Base-by-base conservation (phyloP, 2,329 filamentous ascomycete genomes). In the Xenosphaeropsis pyriputrescens region DNA sequence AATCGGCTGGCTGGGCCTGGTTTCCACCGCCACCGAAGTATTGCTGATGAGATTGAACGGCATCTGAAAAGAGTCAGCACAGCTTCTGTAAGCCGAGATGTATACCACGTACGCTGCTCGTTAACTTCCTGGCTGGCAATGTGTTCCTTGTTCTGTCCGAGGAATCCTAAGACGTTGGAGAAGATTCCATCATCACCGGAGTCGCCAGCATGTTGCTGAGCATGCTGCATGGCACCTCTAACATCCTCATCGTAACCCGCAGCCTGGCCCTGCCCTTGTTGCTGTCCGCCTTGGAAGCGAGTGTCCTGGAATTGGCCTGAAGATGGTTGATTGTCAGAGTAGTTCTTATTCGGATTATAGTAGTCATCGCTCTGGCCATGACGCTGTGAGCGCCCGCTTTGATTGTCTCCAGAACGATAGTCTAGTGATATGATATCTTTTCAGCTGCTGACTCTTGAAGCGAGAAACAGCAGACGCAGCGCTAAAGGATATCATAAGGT, bases 11-110 rank as follows among this genome's bases (percentile, higher is more conserved):
- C 47, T 60, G 57, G 44, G 60, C 55, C 26, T 63, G 57, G 45
- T 65, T 59, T 14, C 65, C 61, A 16, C 67, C 63, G 36, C 58
- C 58, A 26, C 69, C 71, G 54, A 86, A 93, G 51, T 79, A 73
- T 41, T 80, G 69, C 61, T 86, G 70, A 63, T 95, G 85, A 47
- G 81, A 73, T 47, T 72, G 65, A 16, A 89, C 72, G 14, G 81
- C 79, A 43, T 84, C 72, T 72, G 22, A 6, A 9, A 26, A 26
- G 22, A 26, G 8, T 26, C 12, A 26, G 47, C 41, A 18, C 15
- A 17, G 29, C 2, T 5, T 32, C 26, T 14, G 34, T n/a, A 36
- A 22, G 12, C 8, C 8, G 3, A 11, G 12, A 9, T 26, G 8
- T 26, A 6, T 9, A 9, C 12, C 11, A 39, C 42, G 6, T 44